phyloP scores from a whole-genome alignment of 768 basidiomycete species.

The Termitomyces sp. region DNA sequence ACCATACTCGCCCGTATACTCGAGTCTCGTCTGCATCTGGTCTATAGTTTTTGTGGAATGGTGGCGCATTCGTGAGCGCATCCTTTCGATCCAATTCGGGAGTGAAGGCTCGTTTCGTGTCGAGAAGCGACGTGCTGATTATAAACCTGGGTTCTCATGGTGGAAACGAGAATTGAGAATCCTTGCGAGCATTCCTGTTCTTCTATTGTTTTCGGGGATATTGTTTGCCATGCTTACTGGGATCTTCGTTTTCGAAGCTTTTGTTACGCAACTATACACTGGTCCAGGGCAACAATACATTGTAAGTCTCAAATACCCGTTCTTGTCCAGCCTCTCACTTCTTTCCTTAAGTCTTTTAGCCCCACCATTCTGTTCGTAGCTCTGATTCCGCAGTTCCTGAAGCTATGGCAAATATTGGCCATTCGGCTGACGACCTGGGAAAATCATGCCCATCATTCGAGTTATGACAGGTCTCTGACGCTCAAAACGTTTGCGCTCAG shows the following conservation, averaged over 20 bases:
- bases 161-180: constrained; percentile 69
- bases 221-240: constrained; percentile 68
- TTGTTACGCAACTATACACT: constrained; percentile 82
- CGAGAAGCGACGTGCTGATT: constrained; percentile 64
- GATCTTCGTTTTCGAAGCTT: constrained; percentile 87
- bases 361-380: constrained; percentile 82
- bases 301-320: constrained; percentile 38
- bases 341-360: constrained; percentile 51
- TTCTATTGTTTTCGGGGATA: constrained; percentile 64
- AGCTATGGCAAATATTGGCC: constrained; percentile 65
- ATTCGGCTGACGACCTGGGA: constrained; percentile 79
- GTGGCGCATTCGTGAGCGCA: constrained; percentile 86
- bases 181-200: constrained; percentile 63
- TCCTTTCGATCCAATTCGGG: constrained; percentile 78
- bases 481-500: constrained; percentile 88
- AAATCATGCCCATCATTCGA: constrained; percentile 80
- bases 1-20: constrained; percentile 75
- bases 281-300: constrained; percentile 79
- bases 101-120: constrained; percentile 73
- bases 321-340: not conserved
- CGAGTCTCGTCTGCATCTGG: constrained; percentile 75
- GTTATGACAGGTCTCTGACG: constrained; percentile 74
- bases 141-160: constrained; percentile 55
- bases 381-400: constrained; percentile 75
- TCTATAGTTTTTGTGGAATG: constrained; percentile 82